Conservation (phyloP, 2,329 filamentous ascomycete genomes). For the Penicillium sp. region DNA sequence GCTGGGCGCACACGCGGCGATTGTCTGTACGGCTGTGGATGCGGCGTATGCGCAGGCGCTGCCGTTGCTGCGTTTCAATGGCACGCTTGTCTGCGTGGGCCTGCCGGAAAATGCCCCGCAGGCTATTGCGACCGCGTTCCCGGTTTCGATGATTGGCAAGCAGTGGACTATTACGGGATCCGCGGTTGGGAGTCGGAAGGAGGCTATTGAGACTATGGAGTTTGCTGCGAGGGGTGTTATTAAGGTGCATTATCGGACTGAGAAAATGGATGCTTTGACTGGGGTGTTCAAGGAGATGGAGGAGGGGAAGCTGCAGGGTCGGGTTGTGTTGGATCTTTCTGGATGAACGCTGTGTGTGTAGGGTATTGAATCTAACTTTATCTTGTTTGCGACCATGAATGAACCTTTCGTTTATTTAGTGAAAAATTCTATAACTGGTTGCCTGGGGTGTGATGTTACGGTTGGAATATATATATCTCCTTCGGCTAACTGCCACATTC, state of each 20-base stretch:
- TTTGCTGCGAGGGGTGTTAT: slow-evolving; percentile 48
- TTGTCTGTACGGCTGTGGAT: slow-evolving; percentile 55
- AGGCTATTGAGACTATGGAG: slow-evolving; percentile 49
- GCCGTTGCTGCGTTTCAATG: slow-evolving; percentile 48
- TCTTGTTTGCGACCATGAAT: not conserved
- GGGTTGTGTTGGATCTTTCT: slow-evolving; percentile 47
- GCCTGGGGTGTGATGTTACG: fast-evolving
- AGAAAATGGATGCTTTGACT: slow-evolving; percentile 49
- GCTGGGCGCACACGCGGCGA: slow-evolving; percentile 53
- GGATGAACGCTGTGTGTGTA: not conserved
- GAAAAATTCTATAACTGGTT: not conserved
- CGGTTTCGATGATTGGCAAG: slow-evolving; percentile 40
- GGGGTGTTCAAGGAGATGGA: slow-evolving; percentile 47
- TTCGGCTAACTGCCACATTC: not conserved
- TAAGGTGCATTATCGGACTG: slow-evolving; percentile 42
- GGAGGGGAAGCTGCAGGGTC: slow-evolving; percentile 44
- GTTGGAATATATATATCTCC: not conserved
- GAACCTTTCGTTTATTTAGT: fast-evolving
- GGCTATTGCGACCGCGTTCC: slow-evolving; percentile 47
- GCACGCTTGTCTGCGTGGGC: slow-evolving; percentile 53
- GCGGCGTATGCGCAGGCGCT: slow-evolving; percentile 50
- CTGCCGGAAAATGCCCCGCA: slow-evolving; percentile 47
- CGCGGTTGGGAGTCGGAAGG: slow-evolving; percentile 50
- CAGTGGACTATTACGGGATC: slow-evolving; percentile 49
- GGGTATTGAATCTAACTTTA: not conserved